Conservation (phyloP, 2,329 filamentous ascomycete genomes). For the Ascochyta viciae-villosae region DNA sequence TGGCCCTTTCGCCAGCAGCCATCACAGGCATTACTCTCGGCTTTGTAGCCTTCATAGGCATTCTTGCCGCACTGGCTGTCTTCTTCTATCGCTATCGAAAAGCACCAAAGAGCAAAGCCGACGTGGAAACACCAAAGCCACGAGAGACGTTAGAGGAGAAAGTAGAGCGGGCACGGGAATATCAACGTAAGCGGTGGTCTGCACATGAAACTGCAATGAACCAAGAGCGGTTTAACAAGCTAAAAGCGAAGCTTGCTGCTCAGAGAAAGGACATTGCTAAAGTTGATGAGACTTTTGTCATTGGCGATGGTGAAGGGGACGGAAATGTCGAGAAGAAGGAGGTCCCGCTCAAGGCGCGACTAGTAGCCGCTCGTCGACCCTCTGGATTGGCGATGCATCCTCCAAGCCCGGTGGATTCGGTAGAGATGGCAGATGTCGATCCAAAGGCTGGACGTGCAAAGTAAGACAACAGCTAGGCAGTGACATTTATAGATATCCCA, state of each 20-base stretch:
- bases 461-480: neutral
- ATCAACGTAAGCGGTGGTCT: neutral
- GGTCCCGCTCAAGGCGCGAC: neutral
- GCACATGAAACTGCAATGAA: neutral
- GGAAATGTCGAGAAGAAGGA: neutral
- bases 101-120: neutral
- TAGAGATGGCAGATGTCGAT: neutral
- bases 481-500: no score
- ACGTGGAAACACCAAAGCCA: neutral
- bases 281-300: neutral
- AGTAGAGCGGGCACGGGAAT: neutral
- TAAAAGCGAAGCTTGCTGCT: neutral
- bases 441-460: neutral
- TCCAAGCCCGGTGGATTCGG: neutral
- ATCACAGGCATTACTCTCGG: neutral
- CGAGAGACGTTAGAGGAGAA: neutral
- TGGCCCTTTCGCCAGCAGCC: neutral
- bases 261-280: neutral
- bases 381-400: neutral
- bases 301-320: neutral
- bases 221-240: neutral
- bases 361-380: neutral
- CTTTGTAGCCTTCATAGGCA: neutral
- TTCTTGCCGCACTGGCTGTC: neutral
- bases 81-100: neutral